phyloP scores from a whole-genome alignment of 768 basidiomycete genomes.

The Pleurotus eryngii region DNA sequence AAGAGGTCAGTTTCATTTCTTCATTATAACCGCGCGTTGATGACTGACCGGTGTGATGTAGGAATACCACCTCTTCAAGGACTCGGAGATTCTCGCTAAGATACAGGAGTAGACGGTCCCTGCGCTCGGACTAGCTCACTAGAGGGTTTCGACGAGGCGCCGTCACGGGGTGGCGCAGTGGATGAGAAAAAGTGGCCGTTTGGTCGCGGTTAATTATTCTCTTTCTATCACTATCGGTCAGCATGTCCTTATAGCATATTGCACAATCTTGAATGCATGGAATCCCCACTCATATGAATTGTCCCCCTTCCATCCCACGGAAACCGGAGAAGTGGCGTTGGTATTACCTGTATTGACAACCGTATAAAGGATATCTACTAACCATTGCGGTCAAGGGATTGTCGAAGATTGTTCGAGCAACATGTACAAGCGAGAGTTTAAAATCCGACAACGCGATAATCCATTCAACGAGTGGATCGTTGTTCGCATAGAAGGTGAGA shows the following conservation, averaged over 20 bases:
- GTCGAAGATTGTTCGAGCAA: no score
- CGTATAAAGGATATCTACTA: no score
- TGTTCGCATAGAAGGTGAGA: no score
- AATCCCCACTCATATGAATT: not conserved
- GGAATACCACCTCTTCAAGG: slow-evolving; percentile 96
- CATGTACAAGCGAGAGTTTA: no score
- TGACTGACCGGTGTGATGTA: slow-evolving; percentile 26
- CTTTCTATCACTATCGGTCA: not conserved
- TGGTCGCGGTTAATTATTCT: slow-evolving; percentile 7
- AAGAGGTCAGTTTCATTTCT: slow-evolving; percentile 64
- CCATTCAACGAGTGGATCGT: no score
- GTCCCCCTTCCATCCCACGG: no score
- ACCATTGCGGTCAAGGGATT: no score
- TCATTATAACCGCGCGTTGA: not conserved
- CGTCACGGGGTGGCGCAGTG: not conserved
- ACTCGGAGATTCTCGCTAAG: slow-evolving; percentile 93
- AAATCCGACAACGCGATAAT: no score
- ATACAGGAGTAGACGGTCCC: slow-evolving; percentile 70
- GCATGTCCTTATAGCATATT: slow-evolving; percentile 3
- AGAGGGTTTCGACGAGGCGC: not conserved
- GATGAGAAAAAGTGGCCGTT: slow-evolving; percentile 1
- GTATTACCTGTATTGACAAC: no score
- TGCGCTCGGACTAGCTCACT: not conserved
- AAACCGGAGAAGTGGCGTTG: no score
- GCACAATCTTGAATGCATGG: not conserved